Percentiles rank a stretch among this genome's conserved stretches.
phyloP scores from a whole-genome alignment of 1,284 basidiomycete species.

The Malassezia japonica region DNA sequence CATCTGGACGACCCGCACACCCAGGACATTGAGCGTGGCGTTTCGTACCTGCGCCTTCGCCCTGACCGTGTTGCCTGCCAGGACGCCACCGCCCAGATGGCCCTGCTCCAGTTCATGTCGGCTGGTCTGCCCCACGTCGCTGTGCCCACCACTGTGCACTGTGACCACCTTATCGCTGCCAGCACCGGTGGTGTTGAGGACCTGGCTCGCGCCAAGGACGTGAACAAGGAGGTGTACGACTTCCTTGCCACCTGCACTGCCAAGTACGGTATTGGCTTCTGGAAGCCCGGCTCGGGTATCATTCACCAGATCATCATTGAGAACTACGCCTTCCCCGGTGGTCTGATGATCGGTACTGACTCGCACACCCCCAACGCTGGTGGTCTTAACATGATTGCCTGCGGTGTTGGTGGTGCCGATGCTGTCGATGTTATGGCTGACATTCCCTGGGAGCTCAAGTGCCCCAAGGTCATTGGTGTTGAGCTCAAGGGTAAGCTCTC shows the following conservation, averaged over 20 bases:
- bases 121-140: constrained; percentile 76
- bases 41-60: constrained; percentile 47
- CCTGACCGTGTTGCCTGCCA: constrained; percentile 85
- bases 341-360: constrained; percentile 98
- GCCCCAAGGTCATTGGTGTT: constrained; percentile 96
- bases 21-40: constrained; percentile 45
- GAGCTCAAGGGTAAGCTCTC: constrained; percentile 87
- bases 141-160: constrained; percentile 85
- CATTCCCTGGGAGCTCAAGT: constrained; percentile 98
- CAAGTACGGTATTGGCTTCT: constrained; percentile 99
- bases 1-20: constrained; percentile 47
- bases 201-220: constrained; percentile 78
- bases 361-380: constrained; percentile 98
- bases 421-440: constrained; percentile 97
- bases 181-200: constrained; percentile 88
- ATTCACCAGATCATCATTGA: constrained; percentile 65
- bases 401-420: constrained; percentile 98
- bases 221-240: constrained; percentile 99
- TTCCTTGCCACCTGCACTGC: constrained; percentile 95
- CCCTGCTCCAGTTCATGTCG: constrained; percentile 97
- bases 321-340: constrained; percentile 98
- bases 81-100: constrained; percentile 99
- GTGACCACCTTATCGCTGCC: constrained; percentile 97
- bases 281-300: constrained; percentile 95
- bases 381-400: constrained; percentile 96